phyloP scores from a whole-genome alignment of 2,329 filamentous ascomycete genomes.

The Colletotrichum sidae region DNA sequence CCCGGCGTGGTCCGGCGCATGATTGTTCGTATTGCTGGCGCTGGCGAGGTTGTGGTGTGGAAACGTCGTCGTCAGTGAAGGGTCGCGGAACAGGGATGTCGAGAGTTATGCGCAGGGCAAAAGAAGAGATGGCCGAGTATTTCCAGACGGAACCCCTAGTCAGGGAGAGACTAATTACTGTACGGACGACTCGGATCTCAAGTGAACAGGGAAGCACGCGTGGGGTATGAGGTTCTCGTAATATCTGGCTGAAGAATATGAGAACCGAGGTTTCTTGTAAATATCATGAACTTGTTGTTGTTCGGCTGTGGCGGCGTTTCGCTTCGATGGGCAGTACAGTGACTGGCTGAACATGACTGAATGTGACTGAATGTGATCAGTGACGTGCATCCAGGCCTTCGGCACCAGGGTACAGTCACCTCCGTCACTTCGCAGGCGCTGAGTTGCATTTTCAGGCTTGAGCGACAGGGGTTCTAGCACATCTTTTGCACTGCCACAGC shows the following conservation, averaged over 20 bases:
- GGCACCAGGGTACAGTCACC: too few relatives aligned
- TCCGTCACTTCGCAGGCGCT: background rate
- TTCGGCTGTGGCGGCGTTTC: too few relatives aligned
- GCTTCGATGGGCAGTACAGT: too few relatives aligned
- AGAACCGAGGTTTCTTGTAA: too few relatives aligned
- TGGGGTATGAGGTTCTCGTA: too few relatives aligned
- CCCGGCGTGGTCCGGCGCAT: constrained; percentile 34
- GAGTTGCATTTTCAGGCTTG: background rate
- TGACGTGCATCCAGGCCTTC: constrained; percentile 22
- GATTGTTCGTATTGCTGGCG: constrained; percentile 29
- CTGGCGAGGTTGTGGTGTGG: constrained; percentile 1
- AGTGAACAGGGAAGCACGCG: too few relatives aligned
- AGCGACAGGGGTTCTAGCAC: constrained; percentile 9
- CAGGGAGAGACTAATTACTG: background rate
- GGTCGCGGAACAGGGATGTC: constrained; percentile 28
- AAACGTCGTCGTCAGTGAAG: constrained; percentile 21
- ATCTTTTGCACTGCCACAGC: constrained; percentile 31
- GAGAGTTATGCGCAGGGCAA: constrained; percentile 18
- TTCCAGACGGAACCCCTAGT: constrained; percentile 1
- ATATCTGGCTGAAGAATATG: too few relatives aligned
- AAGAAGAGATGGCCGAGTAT: background rate
- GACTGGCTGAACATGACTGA: too few relatives aligned
- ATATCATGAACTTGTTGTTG: too few relatives aligned
- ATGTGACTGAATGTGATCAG: background rate
- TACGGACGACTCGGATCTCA: too few relatives aligned